Base-by-base conservation (phyloP, 495 filamentous ascomycete species). In the Penicillium subrubescens region DNA sequence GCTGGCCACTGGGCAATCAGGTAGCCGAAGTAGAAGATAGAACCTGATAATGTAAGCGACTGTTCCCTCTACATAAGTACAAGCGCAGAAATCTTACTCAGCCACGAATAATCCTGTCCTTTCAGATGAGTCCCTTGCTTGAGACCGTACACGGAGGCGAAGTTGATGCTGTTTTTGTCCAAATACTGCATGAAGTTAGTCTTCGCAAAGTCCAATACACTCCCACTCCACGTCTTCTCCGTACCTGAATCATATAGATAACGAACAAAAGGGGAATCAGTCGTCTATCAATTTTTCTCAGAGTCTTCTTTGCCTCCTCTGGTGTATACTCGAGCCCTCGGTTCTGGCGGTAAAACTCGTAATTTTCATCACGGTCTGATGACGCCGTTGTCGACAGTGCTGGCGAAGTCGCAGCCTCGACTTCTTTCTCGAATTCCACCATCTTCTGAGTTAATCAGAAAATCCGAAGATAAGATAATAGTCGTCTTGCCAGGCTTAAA, bases 101-200 rank as follows among this genome's bases (percentile, higher is more conserved):
- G 77, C 87, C 86, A 89, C 21, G 82, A 82, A 68, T 87, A 88
- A 31, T 88, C 80, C 62, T 86, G 81, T 14, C 84, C 85, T 0
- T 75, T 67, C 14, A 88, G 62, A 39, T 83, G 56, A 0, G 84
- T 84, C 6, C 79, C 86, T 59, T 79, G 65, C 52, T 85, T 77
- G 33, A 88, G 63, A 0, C 86, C 86, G 65, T 84, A 88, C 0
- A 86, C 84, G n/a, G 82, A 84, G 3, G 87, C 83, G 62, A 84
- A 89, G 62, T 85, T 87, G 69, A 88, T 81, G 29, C 79, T 82
- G 37, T 83, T 82, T 70, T 89, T 89, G 63, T 89, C 86, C 7
- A 88, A 73, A 59, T 86, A 89, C 71, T 87, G 80, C 3, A 81
- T 67, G 29, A 3, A 10, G 25, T 68, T 15, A 72, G 62, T 19